A percentile compares a stretch with the other conserved stretches of the same genome.
Conservation (phyloP, 78 protist genomes). For the Creolimax fragrantissima region DNA sequence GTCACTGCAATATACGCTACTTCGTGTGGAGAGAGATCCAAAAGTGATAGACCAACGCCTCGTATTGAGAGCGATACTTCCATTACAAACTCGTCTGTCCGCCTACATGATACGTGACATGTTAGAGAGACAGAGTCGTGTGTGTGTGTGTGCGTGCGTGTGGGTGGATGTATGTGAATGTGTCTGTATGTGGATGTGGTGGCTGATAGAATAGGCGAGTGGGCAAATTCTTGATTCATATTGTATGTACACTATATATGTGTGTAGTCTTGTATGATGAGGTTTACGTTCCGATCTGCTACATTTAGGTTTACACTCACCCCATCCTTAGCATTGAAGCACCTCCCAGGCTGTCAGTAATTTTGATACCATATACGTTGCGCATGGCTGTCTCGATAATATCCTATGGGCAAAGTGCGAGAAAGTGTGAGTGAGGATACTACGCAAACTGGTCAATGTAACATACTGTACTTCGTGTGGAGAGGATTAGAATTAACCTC, state of each 20-base stretch:
- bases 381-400: not conserved
- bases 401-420: no score
- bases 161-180: no score
- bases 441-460: no score
- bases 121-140: no score
- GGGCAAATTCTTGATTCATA: not conserved
- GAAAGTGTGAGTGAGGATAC: no score
- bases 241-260: not conserved
- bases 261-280: not conserved
- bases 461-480: no score
- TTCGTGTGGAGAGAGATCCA: not conserved
- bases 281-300: not conserved
- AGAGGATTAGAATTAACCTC: no score
- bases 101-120: no score
- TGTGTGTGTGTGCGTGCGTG: no score
- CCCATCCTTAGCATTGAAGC: not conserved
- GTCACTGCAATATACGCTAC: not conserved
- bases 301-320: not conserved
- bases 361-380: not conserved
- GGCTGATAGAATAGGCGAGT: not conserved
- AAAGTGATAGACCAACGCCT: not conserved
- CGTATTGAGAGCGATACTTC: not conserved
- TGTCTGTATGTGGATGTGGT: no score
- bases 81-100: not conserved
- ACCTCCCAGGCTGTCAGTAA: not conserved